Evolutionary conservation across 2,329 filamentous ascomycete genomes (phyloP).

Genomic region (Hawksworthiomyces lignivorus): DNA sequence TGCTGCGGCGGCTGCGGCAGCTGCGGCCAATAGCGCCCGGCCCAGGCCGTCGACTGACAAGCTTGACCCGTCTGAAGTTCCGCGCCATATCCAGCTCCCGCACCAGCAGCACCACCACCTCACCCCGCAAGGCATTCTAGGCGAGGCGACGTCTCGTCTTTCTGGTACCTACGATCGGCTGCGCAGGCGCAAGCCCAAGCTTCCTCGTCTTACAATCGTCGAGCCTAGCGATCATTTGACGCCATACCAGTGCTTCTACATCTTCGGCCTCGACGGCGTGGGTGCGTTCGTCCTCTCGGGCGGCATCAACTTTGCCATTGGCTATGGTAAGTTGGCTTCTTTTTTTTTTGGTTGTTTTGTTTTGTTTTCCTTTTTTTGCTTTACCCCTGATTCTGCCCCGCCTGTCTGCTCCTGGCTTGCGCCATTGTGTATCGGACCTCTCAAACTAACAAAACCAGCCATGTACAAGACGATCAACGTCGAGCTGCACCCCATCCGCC

Average conservation of each 20-base stretch:
- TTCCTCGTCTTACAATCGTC: slow-evolving; percentile 14
- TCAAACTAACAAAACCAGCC: slow-evolving; percentile 27
- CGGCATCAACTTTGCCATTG: slow-evolving; percentile 44
- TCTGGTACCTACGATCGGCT: neutral
- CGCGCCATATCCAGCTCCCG: neutral
- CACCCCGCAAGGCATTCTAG: slow-evolving; percentile 10
- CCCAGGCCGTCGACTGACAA: neutral
- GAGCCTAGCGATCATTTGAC: slow-evolving; percentile 33
- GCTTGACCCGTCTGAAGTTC: neutral
- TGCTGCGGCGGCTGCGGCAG: slow-evolving; percentile 1
- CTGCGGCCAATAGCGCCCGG: neutral
- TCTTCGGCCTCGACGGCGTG: slow-evolving; percentile 39
- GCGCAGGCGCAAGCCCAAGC: slow-evolving; percentile 8
- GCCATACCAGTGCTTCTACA: slow-evolving; percentile 38
- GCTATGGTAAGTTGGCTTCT: slow-evolving; percentile 32
- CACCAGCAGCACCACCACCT: neutral
- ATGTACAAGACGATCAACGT: slow-evolving; percentile 38
- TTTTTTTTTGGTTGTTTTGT: neutral
- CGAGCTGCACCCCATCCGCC: slow-evolving; percentile 30
- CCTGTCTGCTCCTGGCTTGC: too few relatives aligned
- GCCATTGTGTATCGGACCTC: too few relatives aligned
- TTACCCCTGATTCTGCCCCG: too few relatives aligned
- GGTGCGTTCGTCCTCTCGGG: slow-evolving; percentile 40
- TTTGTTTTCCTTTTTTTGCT: neutral
- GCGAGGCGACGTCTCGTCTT: slow-evolving; percentile 11